Conservation (phyloP, 345 rosid genomes). For the Balakata baccata region DNA sequence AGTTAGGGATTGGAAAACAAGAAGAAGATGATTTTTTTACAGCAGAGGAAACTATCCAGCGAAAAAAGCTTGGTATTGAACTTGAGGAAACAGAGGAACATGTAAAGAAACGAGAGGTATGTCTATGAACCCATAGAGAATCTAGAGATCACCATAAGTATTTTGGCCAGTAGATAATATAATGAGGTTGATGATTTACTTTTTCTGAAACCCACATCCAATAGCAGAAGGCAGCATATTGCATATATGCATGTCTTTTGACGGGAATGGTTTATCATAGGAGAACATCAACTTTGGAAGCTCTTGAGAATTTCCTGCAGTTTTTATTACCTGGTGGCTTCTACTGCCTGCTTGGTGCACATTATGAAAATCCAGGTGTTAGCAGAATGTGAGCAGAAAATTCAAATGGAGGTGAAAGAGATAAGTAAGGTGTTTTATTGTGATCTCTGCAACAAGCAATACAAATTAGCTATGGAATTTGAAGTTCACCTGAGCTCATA, state of each 20-base stretch:
- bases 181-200: constrained; percentile 55
- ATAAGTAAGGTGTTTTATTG: constrained; percentile 85
- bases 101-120: constrained; percentile 96
- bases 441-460: constrained; percentile 96
- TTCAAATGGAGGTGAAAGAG: constrained; percentile 91
- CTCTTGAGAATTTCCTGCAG: constrained; percentile 84
- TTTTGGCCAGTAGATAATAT: constrained; percentile 27
- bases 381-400: constrained; percentile 99
- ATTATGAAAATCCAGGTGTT: constrained; percentile 99
- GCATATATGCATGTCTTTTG: constrained; percentile 71
- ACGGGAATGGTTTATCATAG: constrained; percentile 66
- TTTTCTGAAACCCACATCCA: constrained; percentile 51
- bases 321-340: constrained; percentile 99
- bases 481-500: constrained; percentile 94
- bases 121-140: constrained; percentile 34
- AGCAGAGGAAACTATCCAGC: constrained; percentile 89
- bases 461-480: constrained; percentile 93
- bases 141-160: constrained; percentile 18
- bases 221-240: constrained; percentile 81
- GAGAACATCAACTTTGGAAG: constrained; percentile 77
- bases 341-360: constrained; percentile 99
- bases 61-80: constrained; percentile 84
- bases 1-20: constrained; percentile 91
- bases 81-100: constrained; percentile 86
- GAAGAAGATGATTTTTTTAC: constrained; percentile 97